Percentiles rank a stretch among this genome's conserved stretches.
phyloP scores from a whole-genome alignment of 2,329 filamentous ascomycete species.

The Talaromyces sp. region DNA sequence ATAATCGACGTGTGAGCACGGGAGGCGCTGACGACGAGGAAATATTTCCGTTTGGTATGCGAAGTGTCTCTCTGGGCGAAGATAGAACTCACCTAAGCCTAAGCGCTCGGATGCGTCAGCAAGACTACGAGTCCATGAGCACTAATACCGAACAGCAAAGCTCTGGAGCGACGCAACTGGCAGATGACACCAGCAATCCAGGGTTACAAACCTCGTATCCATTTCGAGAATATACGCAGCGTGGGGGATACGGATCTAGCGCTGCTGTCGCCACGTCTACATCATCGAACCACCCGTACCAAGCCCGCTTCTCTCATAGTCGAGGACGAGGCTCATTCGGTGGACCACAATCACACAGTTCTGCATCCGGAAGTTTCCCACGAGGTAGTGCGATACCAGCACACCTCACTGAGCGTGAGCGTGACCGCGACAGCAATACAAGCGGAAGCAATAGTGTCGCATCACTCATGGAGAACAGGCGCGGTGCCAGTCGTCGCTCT shows the following conservation, averaged over 20 bases:
- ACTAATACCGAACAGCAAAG: conserved; percentile 23
- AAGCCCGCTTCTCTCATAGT: conserved; percentile 36
- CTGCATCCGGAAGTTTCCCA: conserved; percentile 39
- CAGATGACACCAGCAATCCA: conserved; percentile 24
- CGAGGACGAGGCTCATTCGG: conserved; percentile 39
- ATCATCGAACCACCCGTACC: conserved; percentile 35
- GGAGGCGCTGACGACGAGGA: conserved; percentile 42
- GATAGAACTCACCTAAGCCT: conserved; percentile 34
- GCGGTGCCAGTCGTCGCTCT: conserved; percentile 34
- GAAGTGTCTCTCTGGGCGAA: conserved; percentile 47
- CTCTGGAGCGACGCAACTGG: conserved; percentile 20
- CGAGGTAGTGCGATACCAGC: conserved; percentile 33
- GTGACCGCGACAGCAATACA: conserved; percentile 37
- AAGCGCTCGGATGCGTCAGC: conserved; percentile 33
- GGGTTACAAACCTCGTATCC: conserved; percentile 19
- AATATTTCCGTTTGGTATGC: conserved; percentile 44
- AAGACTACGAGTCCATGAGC: conserved; percentile 29
- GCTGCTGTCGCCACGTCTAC: conserved; percentile 27
- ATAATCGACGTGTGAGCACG: conserved; percentile 28
- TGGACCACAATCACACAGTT: conserved; percentile 38
- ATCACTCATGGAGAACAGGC: conserved; percentile 34
- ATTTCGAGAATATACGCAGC: conserved; percentile 24
- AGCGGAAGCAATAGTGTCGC: conserved; percentile 42
- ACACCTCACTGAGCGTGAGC: conserved; percentile 35
- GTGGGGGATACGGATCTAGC: conserved; percentile 25